Conservation (phyloP, 768 basidiomycete genomes). For the Dacryopinax primogenitus region DNA sequence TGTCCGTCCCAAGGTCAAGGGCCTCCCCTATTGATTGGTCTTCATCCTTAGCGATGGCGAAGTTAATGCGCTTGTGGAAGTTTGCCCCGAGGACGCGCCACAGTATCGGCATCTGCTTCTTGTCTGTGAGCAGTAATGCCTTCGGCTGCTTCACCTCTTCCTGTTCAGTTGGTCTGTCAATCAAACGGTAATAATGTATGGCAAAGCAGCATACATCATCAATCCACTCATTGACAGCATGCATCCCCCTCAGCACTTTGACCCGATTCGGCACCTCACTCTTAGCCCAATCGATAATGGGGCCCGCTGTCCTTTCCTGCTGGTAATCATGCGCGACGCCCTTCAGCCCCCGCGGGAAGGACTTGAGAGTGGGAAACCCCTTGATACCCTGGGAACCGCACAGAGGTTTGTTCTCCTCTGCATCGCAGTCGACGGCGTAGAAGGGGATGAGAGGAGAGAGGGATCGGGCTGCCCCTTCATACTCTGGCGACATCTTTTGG, state of each 20-base stretch:
- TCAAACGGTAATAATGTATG: neutral
- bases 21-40: constrained; percentile 37
- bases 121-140: constrained; percentile 55
- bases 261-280: constrained; percentile 61
- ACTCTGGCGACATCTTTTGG: constrained; percentile 72
- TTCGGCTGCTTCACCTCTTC: constrained; percentile 38
- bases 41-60: constrained; percentile 15
- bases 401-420: constrained; percentile 60
- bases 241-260: constrained; percentile 38
- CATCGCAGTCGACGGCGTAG: constrained; percentile 91
- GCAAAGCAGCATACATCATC: constrained; percentile 41
- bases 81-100: constrained; percentile 72
- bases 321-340: constrained; percentile 54
- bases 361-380: constrained; percentile 90
- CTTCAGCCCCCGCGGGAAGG: constrained; percentile 65
- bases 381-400: constrained; percentile 65
- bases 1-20: constrained; percentile 21
- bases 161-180: neutral
- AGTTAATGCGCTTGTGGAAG: constrained; percentile 47
- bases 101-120: constrained; percentile 60
- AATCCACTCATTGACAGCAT: constrained; percentile 55
- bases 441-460: constrained; percentile 72
- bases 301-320: constrained; percentile 54
- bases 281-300: constrained; percentile 64
- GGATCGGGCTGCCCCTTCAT: constrained; percentile 63